These are phyloP conservation scores for Sutorius eximius DNA, from an alignment of 1,284 basidiomycete genomes.

Conservation along the genomic window DNA sequence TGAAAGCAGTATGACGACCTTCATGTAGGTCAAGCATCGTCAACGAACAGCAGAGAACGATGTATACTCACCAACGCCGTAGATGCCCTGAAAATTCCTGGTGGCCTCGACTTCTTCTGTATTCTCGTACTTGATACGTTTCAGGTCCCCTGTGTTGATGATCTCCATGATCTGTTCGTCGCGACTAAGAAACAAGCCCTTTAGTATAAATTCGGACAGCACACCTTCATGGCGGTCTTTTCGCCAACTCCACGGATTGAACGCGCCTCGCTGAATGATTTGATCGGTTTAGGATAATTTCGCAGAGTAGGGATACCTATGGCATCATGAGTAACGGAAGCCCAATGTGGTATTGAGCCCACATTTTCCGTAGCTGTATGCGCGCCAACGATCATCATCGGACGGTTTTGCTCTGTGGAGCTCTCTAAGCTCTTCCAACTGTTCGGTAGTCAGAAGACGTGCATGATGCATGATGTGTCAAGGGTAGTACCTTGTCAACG, in stretches of 20 bases:
- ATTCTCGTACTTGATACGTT: conserved; percentile 59
- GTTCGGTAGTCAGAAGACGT: conserved; percentile 5
- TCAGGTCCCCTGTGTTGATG: conserved; percentile 63
- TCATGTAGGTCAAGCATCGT: not conserved
- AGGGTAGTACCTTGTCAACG: conserved; percentile 56
- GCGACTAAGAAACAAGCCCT: not conserved
- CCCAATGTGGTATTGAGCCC: not conserved
- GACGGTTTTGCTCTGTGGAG: conserved; percentile 58
- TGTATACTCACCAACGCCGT: conserved; percentile 71
- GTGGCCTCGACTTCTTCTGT: conserved; percentile 58
- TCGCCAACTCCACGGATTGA: conserved; percentile 67
- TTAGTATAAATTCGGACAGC: conserved; percentile 1
- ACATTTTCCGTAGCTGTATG: conserved; percentile 64
- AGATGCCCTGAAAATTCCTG: conserved; percentile 72
- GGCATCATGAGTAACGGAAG: conserved; percentile 7
- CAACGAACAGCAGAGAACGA: not conserved
- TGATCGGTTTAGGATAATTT: conserved; percentile 61
- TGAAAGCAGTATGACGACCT: conserved; percentile 64
- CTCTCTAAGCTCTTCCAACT: conserved; percentile 63
- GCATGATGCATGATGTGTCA: not conserved
- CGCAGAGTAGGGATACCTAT: conserved; percentile 56
- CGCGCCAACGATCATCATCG: conserved; percentile 63
- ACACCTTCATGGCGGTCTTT: conserved; percentile 74
- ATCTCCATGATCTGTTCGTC: conserved; percentile 72
- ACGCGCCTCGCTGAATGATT: conserved; percentile 60